Percentiles rank a stretch among this genome's conserved stretches.
Evolutionary conservation across 768 basidiomycete genomes (phyloP).

Genomic region (Rhizopogon vinicolor): DNA sequence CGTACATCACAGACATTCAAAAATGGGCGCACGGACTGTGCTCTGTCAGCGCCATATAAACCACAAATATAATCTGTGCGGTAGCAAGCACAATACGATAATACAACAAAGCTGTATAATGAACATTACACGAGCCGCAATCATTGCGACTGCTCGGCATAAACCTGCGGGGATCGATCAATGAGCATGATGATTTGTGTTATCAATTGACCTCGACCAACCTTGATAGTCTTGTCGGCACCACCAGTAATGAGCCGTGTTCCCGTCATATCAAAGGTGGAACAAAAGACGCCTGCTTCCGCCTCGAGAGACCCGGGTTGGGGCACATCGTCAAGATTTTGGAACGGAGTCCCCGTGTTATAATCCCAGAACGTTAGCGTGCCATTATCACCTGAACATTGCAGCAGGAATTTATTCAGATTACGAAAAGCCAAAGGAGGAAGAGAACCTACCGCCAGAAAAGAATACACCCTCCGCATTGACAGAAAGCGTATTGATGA

Average conservation of each 20-base stretch:
- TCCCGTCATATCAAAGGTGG: slow-evolving; percentile 94
- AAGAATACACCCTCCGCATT: slow-evolving; percentile 97
- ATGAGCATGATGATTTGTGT: background rate
- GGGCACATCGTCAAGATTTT: slow-evolving; percentile 88
- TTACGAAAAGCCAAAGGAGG: background rate
- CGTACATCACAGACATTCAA: background rate
- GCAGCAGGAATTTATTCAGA: background rate
- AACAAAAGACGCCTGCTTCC: slow-evolving; percentile 95
- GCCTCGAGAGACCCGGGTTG: slow-evolving; percentile 98
- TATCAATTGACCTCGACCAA: slow-evolving; percentile 27
- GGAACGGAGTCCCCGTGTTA: slow-evolving; percentile 90
- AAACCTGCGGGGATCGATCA: slow-evolving; percentile 36
- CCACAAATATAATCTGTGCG: background rate
- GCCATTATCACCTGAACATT: slow-evolving; percentile 77
- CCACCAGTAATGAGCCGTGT: slow-evolving; percentile 93
- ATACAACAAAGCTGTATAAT: background rate
- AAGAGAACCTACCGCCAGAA: slow-evolving; percentile 71
- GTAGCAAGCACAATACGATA: background rate
- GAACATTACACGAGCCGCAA: background rate
- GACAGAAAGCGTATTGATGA: slow-evolving; percentile 93
- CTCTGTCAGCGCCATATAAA: slow-evolving; percentile 28
- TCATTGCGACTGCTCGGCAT: slow-evolving; percentile 66
- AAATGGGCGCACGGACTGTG: background rate
- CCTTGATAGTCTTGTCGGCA: slow-evolving; percentile 99
- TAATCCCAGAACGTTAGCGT: slow-evolving; percentile 93